Evolutionary conservation across 192 early-diverging fungal species (phyloP), one percentile per base, ranked within the genome.

Genomic region (Geranomyces michiganensis): DNA sequence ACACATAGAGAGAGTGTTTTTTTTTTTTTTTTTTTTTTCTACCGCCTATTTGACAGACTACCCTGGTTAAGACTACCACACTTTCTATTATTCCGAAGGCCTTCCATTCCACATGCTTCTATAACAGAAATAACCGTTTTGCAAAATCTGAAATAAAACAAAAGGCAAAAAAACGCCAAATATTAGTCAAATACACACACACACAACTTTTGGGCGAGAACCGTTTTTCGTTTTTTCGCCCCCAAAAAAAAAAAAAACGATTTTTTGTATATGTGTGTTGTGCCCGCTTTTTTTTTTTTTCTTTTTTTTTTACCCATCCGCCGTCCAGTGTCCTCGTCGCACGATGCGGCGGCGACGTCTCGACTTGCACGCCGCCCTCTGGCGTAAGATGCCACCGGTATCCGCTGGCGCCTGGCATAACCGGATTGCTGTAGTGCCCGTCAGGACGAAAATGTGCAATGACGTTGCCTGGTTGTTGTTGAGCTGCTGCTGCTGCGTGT

Each of bases 321-420:
- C 70, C 70, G 26, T 71, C 46, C 60, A 21, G 17, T 12, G 61
- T 71, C 49, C 70, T 62, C 19, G 12, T n/a, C 10, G 36, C 58
- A 5, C 61, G 5, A 55, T 71, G 70, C 32, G 70, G 61, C 21
- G 59, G 70, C 17, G 21, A 64, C 4, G 22, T 46, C 48, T 71
- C 70, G 60, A 71, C 70, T 30, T 71, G 70, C 27, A 71, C 59
- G 3, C 61, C 59, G 14, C 70, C 70, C 8, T 26, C 56, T 7
- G 70, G 60, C 26, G 70, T 71, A 41, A 71, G 21, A 21, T 46
- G 70, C 70, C 70, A 71, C 17, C 61, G 59, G 17, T 46, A 53
- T 7, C 62, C 45, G 0, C 46, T 29, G 17, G 53, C 61, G 12
- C 47, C 13, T n/a, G 10, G 3, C n/a, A 71, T 27, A 6, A 48